These are phyloP conservation scores for Pseudonitzschia pungens DNA, from an alignment of 108 stramenopile species.

Conservation along the genomic window DNA sequence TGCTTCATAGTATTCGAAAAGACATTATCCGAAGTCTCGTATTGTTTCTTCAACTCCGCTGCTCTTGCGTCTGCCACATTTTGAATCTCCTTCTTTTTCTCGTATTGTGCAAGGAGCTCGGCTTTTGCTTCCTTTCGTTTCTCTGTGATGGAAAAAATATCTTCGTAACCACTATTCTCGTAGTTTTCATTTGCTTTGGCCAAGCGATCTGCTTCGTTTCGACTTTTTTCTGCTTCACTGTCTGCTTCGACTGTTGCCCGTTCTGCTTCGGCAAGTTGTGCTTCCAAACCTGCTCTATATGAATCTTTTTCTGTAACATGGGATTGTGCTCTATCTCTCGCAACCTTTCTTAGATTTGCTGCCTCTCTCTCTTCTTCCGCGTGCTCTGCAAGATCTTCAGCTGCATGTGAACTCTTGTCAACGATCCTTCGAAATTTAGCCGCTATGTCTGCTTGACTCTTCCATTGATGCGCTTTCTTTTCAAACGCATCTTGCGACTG, in stretches of 20 bases:
- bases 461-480: slow-evolving; percentile 52
- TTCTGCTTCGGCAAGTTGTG: slow-evolving; percentile 73
- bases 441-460: slow-evolving; percentile 66
- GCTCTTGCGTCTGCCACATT: slow-evolving; percentile 46
- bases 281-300: slow-evolving; percentile 49
- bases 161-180: slow-evolving; percentile 14
- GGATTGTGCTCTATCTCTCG: slow-evolving; percentile 61
- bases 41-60: slow-evolving; percentile 48
- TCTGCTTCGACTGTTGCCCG: slow-evolving; percentile 56
- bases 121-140: slow-evolving; percentile 40
- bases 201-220: slow-evolving; percentile 51
- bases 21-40: slow-evolving; percentile 51
- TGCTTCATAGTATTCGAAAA: slow-evolving; percentile 52
- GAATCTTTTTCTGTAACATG: slow-evolving; percentile 52
- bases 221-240: slow-evolving; percentile 49
- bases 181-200: slow-evolving; percentile 29
- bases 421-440: slow-evolving; percentile 56
- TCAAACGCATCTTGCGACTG: slow-evolving; percentile 49
- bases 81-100: slow-evolving; percentile 48
- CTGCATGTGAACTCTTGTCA: slow-evolving; percentile 54
- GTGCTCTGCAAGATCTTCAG: slow-evolving; percentile 79
- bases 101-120: slow-evolving; percentile 41
- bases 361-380: slow-evolving; percentile 84
- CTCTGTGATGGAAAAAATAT: slow-evolving; percentile 23
- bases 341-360: slow-evolving; percentile 62